phyloP scores from a whole-genome alignment of 768 basidiomycete species.

The Botryobasidium botryosum region DNA sequence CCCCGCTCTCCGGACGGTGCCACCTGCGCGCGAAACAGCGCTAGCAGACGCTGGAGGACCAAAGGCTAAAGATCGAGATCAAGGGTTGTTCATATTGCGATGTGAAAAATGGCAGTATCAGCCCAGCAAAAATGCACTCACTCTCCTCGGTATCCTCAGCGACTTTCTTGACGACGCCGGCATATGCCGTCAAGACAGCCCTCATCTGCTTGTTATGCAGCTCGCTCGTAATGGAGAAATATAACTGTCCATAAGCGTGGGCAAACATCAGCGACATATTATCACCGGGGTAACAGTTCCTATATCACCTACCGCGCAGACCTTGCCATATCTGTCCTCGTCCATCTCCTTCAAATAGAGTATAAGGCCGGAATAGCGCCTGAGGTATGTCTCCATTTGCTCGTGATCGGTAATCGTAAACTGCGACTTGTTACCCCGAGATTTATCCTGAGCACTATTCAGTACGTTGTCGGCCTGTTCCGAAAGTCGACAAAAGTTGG shows the following conservation, averaged over 20 bases:
- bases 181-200: constrained; percentile 42
- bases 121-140: constrained; percentile 32
- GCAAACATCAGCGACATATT: not conserved
- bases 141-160: constrained; percentile 59
- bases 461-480: not conserved
- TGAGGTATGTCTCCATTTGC: constrained; percentile 65
- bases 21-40: constrained; percentile 13
- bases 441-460: constrained; percentile 42
- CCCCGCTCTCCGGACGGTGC: constrained; percentile 58
- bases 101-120: constrained; percentile 3
- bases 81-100: too few relatives aligned
- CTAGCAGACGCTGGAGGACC: constrained; percentile 15
- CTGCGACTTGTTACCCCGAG: constrained; percentile 27
- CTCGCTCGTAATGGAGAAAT: constrained; percentile 74
- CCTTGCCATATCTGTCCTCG: constrained; percentile 65
- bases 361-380: constrained; percentile 76
- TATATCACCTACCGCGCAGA: constrained; percentile 58
- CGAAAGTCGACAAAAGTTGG: constrained; percentile 24
- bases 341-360: constrained; percentile 96
- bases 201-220: constrained; percentile 72
- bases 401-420: constrained; percentile 42
- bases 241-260: constrained; percentile 39
- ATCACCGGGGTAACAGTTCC: not conserved
- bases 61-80: constrained; percentile 6
- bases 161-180: constrained; percentile 42